These are phyloP conservation scores for Pyracantha coccinea DNA, from an alignment of 331 rosid genomes.

Conservation along the genomic window DNA sequence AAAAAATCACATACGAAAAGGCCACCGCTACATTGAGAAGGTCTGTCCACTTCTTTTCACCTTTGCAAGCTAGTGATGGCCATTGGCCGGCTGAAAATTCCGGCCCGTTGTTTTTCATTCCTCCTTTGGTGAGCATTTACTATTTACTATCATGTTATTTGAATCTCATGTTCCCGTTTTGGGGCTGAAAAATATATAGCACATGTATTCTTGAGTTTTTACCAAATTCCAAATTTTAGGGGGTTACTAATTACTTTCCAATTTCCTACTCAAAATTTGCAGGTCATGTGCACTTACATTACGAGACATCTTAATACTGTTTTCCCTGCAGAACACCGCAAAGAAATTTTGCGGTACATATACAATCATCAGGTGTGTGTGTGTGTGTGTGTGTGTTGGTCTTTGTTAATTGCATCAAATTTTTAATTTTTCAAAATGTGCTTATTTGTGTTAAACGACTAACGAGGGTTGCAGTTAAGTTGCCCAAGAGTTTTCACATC, in stretches of 20 bases:
- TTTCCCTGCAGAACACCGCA: background rate
- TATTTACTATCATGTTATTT: background rate
- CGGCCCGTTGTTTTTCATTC: constrained; percentile 52
- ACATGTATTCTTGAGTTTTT: background rate
- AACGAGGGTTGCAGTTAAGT: too few relatives aligned
- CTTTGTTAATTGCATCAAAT: background rate
- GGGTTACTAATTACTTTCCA: background rate
- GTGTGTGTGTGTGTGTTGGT: background rate
- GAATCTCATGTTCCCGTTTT: background rate
- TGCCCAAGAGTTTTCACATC: too few relatives aligned
- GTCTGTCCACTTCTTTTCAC: constrained; percentile 35
- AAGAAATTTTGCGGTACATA: constrained; percentile 22
- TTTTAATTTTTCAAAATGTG: background rate
- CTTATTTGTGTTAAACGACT: background rate
- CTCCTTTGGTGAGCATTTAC: constrained; percentile 43
- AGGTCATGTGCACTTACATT: constrained; percentile 16
- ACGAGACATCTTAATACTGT: constrained; percentile 11
- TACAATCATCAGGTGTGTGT: constrained; percentile 21
- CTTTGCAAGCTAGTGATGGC: constrained; percentile 60
- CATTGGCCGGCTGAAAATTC: constrained; percentile 85
- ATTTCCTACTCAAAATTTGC: background rate
- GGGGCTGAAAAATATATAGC: background rate
- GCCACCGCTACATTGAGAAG: constrained; percentile 24
- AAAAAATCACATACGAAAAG: constrained; percentile 29
- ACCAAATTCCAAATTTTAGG: background rate